Evolutionary conservation across 2,329 filamentous ascomycete species (phyloP).

Genomic region (Cladophialophora carrionii): DNA sequence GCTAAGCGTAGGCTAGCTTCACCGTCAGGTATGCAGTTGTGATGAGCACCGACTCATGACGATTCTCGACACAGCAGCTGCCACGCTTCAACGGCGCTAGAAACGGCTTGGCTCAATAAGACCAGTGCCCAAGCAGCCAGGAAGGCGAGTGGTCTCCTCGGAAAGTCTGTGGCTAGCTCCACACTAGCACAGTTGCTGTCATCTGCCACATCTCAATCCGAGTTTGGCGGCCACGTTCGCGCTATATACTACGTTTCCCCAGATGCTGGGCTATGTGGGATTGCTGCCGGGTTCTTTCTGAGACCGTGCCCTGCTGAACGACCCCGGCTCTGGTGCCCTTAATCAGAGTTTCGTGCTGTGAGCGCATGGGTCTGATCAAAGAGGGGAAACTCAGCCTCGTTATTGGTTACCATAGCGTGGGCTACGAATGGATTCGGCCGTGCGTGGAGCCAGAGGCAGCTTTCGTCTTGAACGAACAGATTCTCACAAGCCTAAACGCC

Average conservation of each 20-base stretch:
- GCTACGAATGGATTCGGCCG: not conserved
- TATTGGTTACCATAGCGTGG: slow-evolving; percentile 3
- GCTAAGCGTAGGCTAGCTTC: not conserved
- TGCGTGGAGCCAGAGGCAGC: not conserved
- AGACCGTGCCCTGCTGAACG: not conserved
- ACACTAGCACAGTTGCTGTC: not conserved
- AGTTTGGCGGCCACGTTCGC: not conserved
- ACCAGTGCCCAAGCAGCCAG: not conserved
- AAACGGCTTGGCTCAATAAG: not conserved
- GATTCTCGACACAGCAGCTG: not conserved
- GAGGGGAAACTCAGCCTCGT: slow-evolving; percentile 4
- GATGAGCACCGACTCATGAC: not conserved
- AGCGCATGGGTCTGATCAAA: not conserved
- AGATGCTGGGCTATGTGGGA: not conserved
- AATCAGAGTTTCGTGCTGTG: slow-evolving; percentile 2
- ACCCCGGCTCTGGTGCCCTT: not conserved
- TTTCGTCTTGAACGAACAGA: not conserved
- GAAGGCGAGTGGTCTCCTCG: not conserved
- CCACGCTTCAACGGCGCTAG: not conserved
- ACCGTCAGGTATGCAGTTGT: not conserved
- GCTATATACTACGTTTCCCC: not conserved
- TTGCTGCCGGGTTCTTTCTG: not conserved
- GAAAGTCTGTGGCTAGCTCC: not conserved
- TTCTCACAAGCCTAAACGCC: not conserved
- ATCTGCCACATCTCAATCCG: not conserved